A percentile compares a stretch with the other conserved stretches of the same genome.
Evolutionary conservation across 805 yeast genomes (phyloP).

Genomic region (Candida golubevii): DNA sequence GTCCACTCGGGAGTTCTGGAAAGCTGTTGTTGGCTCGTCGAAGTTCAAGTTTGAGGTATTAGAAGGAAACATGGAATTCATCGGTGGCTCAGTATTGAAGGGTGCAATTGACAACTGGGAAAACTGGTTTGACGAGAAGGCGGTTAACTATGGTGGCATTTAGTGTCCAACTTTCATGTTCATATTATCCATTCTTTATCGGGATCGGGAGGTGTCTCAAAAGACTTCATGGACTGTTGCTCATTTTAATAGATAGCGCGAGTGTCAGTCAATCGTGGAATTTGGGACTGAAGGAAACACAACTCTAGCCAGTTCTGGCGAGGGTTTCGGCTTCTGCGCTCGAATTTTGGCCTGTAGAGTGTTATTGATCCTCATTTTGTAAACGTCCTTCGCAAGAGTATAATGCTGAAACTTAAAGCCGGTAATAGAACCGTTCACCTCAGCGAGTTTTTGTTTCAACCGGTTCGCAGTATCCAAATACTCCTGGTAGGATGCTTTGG

Average conservation of each 20-base stretch:
- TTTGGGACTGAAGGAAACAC: conserved; percentile 5
- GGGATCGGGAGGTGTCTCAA: neutral
- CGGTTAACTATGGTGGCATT: conserved; percentile 45
- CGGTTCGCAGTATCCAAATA: conserved; percentile 17
- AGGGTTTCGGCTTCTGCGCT: neutral
- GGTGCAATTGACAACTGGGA: conserved; percentile 57
- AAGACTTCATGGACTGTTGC: neutral
- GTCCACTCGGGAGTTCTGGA: conserved; percentile 45
- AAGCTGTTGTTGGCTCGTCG: conserved; percentile 30
- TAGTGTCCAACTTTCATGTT: neutral
- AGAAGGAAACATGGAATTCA: conserved; percentile 68
- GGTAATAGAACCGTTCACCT: conserved; percentile 19
- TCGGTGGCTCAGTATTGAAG: conserved; percentile 68
- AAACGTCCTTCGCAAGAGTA: conserved; percentile 38
- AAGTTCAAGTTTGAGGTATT: conserved; percentile 60
- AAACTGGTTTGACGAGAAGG: conserved; percentile 75
- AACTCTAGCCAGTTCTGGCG: neutral
- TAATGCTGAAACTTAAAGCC: conserved; percentile 35
- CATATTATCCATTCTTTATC: neutral
- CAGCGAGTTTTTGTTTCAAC: conserved; percentile 16
- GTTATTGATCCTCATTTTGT: conserved; percentile 35
- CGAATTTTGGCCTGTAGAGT: conserved; percentile 3
- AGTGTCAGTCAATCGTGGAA: neutral
- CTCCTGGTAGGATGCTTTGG: conserved; percentile 14
- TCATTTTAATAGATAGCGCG: too few species aligned